Evolutionary conservation across 495 filamentous ascomycete genomes (phyloP).

Genomic region (Podospora pseudoanserina): DNA sequence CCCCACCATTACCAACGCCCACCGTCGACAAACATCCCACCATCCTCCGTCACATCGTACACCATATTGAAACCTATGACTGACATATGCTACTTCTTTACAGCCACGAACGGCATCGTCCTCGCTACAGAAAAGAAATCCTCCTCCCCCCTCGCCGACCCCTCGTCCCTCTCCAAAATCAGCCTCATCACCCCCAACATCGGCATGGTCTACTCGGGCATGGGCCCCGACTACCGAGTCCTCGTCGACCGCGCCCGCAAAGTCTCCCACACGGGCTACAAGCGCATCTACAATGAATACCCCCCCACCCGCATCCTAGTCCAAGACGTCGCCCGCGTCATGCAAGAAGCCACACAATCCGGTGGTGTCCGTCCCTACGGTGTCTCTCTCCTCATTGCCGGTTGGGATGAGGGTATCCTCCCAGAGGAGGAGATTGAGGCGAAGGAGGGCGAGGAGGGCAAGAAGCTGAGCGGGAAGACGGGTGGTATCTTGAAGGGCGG

Average conservation of each 20-base stretch:
- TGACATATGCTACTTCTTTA: slow-evolving; percentile 2
- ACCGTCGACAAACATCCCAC: neutral
- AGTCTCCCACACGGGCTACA: slow-evolving; percentile 98
- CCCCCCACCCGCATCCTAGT: slow-evolving; percentile 97
- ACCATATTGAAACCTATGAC: neutral
- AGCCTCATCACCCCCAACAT: slow-evolving; percentile 97
- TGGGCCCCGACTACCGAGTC: slow-evolving; percentile 97
- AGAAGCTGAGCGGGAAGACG: slow-evolving; percentile 75
- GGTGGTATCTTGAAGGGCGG: slow-evolving; percentile 94
- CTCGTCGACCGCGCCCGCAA: slow-evolving; percentile 97
- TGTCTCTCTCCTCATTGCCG: slow-evolving; percentile 89
- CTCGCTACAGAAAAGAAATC: slow-evolving; percentile 99
- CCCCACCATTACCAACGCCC: slow-evolving; percentile 2
- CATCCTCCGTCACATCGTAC: neutral
- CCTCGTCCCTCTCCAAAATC: slow-evolving; percentile 93
- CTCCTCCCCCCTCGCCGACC: slow-evolving; percentile 90
- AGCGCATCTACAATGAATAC: slow-evolving; percentile 99
- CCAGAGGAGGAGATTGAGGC: slow-evolving; percentile 62
- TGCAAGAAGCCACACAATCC: slow-evolving; percentile 98
- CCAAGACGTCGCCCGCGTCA: slow-evolving; percentile 94
- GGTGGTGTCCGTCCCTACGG: slow-evolving; percentile 98
- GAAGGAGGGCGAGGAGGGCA: slow-evolving; percentile 57
- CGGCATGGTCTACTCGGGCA: slow-evolving; percentile 99
- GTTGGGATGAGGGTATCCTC: slow-evolving; percentile 95
- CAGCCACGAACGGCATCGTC: slow-evolving; percentile 97